Evolutionary conservation across 768 basidiomycete species (phyloP).

Genomic region (Leccinum rimulosum): DNA sequence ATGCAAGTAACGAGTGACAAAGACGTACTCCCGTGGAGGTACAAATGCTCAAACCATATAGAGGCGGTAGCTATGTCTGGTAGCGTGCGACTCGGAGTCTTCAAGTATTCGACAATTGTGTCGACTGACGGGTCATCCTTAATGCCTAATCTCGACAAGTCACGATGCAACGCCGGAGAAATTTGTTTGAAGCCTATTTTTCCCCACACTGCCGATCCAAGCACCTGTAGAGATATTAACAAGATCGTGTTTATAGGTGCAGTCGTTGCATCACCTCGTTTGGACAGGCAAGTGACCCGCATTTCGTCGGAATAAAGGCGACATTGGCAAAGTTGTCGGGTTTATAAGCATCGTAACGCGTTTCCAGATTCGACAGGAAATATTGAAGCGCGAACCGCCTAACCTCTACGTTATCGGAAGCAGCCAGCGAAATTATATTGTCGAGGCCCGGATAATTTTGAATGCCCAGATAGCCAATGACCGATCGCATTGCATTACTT

Average conservation of each 20-base stretch:
- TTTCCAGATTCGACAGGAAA: conserved; percentile 11
- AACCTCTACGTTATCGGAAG: conserved; percentile 2
- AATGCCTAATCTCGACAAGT: conserved; percentile 13
- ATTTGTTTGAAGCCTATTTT: conserved; percentile 9
- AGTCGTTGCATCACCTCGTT: conserved; percentile 10
- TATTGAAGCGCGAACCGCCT: conserved; percentile 7
- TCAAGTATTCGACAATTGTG: neutral
- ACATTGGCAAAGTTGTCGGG: conserved; percentile 5
- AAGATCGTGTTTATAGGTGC: neutral
- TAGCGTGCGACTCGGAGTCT: neutral
- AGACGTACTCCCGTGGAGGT: conserved; percentile 7
- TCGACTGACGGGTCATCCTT: conserved; percentile 5
- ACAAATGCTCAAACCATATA: conserved; percentile 11
- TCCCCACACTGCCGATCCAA: conserved; percentile 6
- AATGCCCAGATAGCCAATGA: conserved; percentile 9
- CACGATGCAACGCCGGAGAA: neutral
- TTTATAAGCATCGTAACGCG: conserved; percentile 12
- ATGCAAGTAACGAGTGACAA: neutral
- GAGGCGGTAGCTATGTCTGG: conserved; percentile 1
- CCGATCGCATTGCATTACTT: neutral
- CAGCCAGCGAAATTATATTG: conserved; percentile 7
- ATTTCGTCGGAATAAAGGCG: conserved; percentile 16
- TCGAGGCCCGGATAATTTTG: neutral
- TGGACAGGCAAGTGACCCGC: neutral
- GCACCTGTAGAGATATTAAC: conserved; percentile 8